Evolutionary conservation across 768 basidiomycete genomes (phyloP).

Genomic region (Daedaleopsis sinensis): DNA sequence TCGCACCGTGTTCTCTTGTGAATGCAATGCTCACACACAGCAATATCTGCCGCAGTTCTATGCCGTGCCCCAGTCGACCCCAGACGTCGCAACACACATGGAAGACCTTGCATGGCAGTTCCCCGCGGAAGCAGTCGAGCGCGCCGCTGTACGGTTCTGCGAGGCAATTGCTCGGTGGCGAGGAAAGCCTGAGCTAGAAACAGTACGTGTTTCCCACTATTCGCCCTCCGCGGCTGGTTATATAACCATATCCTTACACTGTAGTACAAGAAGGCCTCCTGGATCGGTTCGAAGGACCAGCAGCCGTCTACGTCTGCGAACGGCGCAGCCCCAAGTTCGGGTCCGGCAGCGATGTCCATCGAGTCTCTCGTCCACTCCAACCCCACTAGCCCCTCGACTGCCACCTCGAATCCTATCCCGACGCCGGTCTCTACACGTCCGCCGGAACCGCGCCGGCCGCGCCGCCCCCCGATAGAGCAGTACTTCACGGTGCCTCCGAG

Average conservation of each 20-base stretch:
- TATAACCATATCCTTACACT: neutral
- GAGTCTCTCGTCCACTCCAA: constrained; percentile 74
- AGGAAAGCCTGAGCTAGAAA: constrained; percentile 84
- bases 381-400: constrained; percentile 53
- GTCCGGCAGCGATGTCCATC: constrained; percentile 52
- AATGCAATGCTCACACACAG: constrained; percentile 10
- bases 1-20: constrained; percentile 14
- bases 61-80: constrained; percentile 69
- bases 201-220: constrained; percentile 41
- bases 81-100: constrained; percentile 79
- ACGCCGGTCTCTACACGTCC: constrained; percentile 12
- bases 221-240: neutral
- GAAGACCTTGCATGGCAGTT: constrained; percentile 78
- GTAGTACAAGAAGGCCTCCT: constrained; percentile 36
- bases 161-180: constrained; percentile 84
- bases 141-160: constrained; percentile 76
- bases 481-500: constrained; percentile 36
- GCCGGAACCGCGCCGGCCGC: constrained; percentile 21
- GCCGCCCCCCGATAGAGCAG: constrained; percentile 39
- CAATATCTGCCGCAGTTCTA: constrained; percentile 59
- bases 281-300: constrained; percentile 52
- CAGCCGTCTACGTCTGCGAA: constrained; percentile 39
- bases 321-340: constrained; percentile 24
- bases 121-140: constrained; percentile 81
- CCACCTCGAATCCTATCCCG: constrained; percentile 10